Evolutionary conservation across 2,329 filamentous ascomycete genomes (phyloP).

Genomic region (Fusarium newnesense): DNA sequence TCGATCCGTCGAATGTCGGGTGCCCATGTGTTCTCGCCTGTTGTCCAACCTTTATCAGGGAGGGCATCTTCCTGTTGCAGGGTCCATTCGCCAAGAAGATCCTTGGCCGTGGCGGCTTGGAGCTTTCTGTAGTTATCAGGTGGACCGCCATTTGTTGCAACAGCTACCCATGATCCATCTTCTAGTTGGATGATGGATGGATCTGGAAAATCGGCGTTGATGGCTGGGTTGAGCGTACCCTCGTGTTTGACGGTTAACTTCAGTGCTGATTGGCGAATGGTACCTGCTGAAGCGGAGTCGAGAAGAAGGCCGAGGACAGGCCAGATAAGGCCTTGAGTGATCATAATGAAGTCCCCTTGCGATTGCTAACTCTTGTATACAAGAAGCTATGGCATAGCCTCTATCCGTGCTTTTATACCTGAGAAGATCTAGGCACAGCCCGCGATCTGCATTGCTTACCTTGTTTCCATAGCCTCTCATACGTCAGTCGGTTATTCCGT

Average conservation of each 20-base stretch:
- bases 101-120: background rate
- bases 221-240: background rate
- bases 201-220: constrained; percentile 20
- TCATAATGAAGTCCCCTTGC: background rate
- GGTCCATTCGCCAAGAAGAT: constrained; percentile 9
- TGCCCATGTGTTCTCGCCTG: constrained; percentile 3
- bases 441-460: background rate
- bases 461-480: background rate
- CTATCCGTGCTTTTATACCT: background rate
- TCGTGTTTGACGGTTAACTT: constrained; percentile 10
- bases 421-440: background rate
- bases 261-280: background rate
- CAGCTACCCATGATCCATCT: constrained; percentile 19
- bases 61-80: constrained; percentile 1
- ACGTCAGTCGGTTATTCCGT: background rate
- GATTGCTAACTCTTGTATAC: rapidly evolving
- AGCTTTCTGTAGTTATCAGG: background rate
- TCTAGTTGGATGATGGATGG: constrained; percentile 6
- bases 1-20: constrained; percentile 11
- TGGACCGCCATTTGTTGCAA: constrained; percentile 6
- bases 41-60: constrained; percentile 17
- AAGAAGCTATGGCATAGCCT: rapidly evolving
- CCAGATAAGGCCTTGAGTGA: background rate
- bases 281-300: background rate
- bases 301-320: background rate